A percentile compares a stretch with the other conserved stretches of the same genome.
Conservation (phyloP, 768 basidiomycete genomes). For the Clitopilus passeckerianus region DNA sequence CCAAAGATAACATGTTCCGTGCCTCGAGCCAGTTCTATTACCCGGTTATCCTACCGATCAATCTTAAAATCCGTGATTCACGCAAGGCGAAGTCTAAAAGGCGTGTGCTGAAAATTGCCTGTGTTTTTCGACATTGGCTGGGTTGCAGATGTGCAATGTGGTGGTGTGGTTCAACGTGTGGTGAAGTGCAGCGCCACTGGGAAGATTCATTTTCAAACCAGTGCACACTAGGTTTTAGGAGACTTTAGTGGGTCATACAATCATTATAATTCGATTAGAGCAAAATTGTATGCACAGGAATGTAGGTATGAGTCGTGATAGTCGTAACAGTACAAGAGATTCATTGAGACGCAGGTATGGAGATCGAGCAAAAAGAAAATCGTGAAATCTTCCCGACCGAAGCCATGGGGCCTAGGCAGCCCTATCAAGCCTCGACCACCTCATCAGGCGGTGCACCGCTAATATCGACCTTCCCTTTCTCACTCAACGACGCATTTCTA, state of each 20-base stretch:
- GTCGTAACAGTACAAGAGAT: not conserved
- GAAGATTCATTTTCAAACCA: not conserved
- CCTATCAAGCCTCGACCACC: conserved; percentile 5
- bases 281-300: not conserved
- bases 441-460: conserved; percentile 29
- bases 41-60: not conserved
- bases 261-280: not conserved
- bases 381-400: not conserved
- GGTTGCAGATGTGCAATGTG: not conserved
- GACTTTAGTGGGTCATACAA: not conserved
- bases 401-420: too few relatives aligned
- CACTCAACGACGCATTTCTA: conserved; percentile 53
- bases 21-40: not conserved
- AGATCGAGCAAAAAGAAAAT: not conserved
- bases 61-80: not conserved
- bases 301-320: not conserved
- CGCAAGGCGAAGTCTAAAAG: not conserved
- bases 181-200: not conserved
- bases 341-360: not conserved
- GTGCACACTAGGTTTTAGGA: too few relatives aligned
- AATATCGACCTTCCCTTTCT: conserved; percentile 56
- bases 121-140: too few relatives aligned
- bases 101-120: not conserved
- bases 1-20: not conserved
- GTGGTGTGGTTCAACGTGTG: not conserved